Percentiles rank a stretch among this genome's conserved stretches.
phyloP scores from a whole-genome alignment of 352 stramenopile species.

The Globisporangium paddicum region DNA sequence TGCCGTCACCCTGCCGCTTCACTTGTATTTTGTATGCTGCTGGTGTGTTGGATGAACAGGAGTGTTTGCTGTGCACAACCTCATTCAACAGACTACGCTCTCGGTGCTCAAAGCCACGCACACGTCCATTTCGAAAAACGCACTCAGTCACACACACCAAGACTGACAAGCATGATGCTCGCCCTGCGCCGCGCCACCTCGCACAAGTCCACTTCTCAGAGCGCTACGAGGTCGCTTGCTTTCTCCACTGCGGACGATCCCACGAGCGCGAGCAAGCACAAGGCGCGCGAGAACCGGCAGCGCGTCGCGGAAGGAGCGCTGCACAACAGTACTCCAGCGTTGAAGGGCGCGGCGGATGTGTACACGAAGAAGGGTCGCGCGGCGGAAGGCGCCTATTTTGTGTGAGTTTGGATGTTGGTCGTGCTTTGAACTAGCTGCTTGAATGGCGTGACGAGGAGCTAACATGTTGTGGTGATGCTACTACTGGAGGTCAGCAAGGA shows the following conservation, averaged over 20 bases:
- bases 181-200: background rate
- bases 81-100: background rate
- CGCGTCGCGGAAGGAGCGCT: background rate
- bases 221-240: background rate
- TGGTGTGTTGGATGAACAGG: background rate
- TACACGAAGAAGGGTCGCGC: conserved; percentile 3
- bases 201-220: background rate
- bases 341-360: background rate
- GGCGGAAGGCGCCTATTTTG: background rate
- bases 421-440: too few species aligned
- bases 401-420: too few species aligned
- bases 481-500: too few species aligned
- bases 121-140: background rate
- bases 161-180: background rate
- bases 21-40: background rate
- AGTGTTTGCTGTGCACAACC: background rate
- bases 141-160: background rate
- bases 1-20: background rate
- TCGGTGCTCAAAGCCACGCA: background rate
- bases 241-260: background rate
- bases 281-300: background rate
- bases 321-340: background rate
- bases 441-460: too few species aligned
- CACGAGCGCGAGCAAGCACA: background rate
- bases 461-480: too few species aligned